phyloP scores from a whole-genome alignment of 2,329 filamentous ascomycete species.

The Fusarium sp. region DNA sequence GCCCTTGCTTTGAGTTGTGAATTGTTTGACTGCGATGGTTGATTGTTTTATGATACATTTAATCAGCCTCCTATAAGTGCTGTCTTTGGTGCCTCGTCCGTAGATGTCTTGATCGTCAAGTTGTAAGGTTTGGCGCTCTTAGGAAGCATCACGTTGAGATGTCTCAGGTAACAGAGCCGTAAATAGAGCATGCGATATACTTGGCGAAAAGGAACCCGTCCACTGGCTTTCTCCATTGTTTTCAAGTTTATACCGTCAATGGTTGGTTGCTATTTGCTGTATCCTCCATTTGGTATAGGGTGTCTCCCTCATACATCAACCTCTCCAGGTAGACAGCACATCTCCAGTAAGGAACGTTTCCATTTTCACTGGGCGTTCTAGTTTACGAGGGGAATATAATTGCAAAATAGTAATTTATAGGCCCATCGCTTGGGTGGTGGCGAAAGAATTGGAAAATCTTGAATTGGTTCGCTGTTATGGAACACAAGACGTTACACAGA shows the following conservation, averaged over 20 bases:
- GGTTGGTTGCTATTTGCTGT: background rate
- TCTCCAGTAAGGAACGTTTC: too few relatives aligned
- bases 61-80: too few relatives aligned
- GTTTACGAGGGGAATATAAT: background rate
- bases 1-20: too few relatives aligned
- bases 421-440: fast-evolving
- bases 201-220: background rate
- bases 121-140: background rate
- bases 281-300: background rate
- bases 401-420: background rate
- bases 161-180: background rate
- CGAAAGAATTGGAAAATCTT: background rate
- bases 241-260: background rate
- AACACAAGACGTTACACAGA: background rate
- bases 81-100: background rate
- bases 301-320: background rate
- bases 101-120: background rate
- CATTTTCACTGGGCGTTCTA: background rate
- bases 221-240: background rate
- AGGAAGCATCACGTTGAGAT: background rate
- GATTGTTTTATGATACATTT: too few relatives aligned
- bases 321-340: too few relatives aligned
- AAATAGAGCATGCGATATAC: background rate
- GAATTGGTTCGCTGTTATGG: background rate
- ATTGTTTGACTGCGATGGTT: too few relatives aligned